Conservation (phyloP, 306 rosid genomes). For the Trifolium subterraneum region DNA sequence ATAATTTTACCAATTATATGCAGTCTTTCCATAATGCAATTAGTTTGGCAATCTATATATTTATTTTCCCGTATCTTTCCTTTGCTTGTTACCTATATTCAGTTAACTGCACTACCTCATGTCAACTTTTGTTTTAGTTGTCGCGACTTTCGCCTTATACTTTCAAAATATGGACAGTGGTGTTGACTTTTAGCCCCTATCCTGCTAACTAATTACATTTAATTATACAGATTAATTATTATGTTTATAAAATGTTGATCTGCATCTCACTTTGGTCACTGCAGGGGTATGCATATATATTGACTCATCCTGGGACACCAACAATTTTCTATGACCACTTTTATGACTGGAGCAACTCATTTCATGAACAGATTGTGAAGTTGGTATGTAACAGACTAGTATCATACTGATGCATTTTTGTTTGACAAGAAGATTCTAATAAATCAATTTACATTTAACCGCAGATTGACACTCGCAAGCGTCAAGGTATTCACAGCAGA, state of each 20-base stretch:
- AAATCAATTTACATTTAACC: conserved; percentile 34
- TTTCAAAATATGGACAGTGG: not conserved
- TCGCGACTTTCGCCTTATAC: not conserved
- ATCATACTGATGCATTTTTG: not conserved
- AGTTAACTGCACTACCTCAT: not conserved
- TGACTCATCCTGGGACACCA: conserved; percentile 96
- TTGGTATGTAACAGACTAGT: conserved; percentile 55
- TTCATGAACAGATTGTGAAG: conserved; percentile 76
- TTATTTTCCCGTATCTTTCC: conserved; percentile 13
- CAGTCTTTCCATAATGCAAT: not conserved
- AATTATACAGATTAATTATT: not conserved
- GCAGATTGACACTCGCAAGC: conserved; percentile 81
- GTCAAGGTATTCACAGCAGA: conserved; percentile 76
- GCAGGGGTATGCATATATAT: conserved; percentile 90
- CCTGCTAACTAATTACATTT: not conserved
- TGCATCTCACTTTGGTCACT: conserved; percentile 12
- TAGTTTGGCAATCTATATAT: conserved; percentile 2
- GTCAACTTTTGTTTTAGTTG: not conserved
- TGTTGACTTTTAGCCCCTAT: not conserved
- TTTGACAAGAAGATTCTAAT: conserved; percentile 9
- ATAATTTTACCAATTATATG: not conserved
- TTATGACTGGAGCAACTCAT: conserved; percentile 68
- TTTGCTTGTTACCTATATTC: not conserved
- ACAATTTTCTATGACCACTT: conserved; percentile 91
- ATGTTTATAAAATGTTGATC: conserved; percentile 1